These are phyloP conservation scores for Pseudogymnoascus sp. DNA, from an alignment of 2,329 filamentous ascomycete species.

Conservation along the genomic window DNA sequence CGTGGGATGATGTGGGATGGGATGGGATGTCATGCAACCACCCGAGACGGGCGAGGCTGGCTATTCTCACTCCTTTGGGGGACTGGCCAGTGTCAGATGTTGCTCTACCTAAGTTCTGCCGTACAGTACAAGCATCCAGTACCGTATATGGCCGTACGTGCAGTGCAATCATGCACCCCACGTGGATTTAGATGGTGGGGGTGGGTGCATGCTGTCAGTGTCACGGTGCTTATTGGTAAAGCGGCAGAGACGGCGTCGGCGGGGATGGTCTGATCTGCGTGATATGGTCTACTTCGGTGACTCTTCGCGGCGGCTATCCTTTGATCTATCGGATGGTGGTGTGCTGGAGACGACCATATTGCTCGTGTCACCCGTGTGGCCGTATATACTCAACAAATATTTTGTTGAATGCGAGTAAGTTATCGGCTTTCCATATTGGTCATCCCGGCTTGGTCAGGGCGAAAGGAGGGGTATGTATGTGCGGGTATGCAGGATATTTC, in stretches of 20 bases:
- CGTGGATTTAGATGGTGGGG: slow-evolving; percentile 1
- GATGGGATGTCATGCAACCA: background rate
- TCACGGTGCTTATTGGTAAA: background rate
- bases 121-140: background rate
- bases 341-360: background rate
- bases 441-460: background rate
- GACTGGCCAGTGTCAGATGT: background rate
- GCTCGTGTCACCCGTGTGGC: background rate
- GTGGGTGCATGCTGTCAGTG: slow-evolving; percentile 6
- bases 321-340: background rate
- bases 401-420: background rate
- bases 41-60: background rate
- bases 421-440: background rate
- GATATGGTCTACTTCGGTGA: background rate
- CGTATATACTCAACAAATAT: background rate
- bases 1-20: background rate
- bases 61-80: background rate
- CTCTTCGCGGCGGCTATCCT: background rate
- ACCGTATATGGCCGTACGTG: background rate
- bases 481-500: background rate
- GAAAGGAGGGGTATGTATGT: background rate
- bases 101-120: background rate
- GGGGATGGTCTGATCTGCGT: background rate
- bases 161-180: slow-evolving; percentile 2
- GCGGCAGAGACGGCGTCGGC: background rate